Evolutionary conservation across 2,329 filamentous ascomycete genomes (phyloP).

Genomic region (Pseudocercospora macadamiae): DNA sequence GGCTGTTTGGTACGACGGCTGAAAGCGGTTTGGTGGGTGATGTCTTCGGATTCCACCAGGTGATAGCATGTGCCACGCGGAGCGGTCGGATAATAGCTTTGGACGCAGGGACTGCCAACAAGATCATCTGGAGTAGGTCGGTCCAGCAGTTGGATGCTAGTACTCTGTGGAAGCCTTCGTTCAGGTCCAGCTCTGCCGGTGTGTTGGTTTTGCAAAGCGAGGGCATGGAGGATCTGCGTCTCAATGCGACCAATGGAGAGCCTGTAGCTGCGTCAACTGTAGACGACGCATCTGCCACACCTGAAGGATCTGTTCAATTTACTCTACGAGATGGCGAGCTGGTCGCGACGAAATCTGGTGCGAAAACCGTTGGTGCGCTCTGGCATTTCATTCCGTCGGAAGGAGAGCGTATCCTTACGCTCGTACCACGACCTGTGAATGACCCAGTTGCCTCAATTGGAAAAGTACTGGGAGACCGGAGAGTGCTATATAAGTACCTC

Average conservation of each 20-base stretch:
- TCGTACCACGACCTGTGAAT: slow-evolving; percentile 70
- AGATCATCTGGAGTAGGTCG: slow-evolving; percentile 74
- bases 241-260: slow-evolving; percentile 38
- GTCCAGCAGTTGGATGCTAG: slow-evolving; percentile 60
- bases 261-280: slow-evolving; percentile 21
- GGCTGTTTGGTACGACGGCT: slow-evolving; percentile 42
- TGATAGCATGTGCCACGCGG: slow-evolving; percentile 77
- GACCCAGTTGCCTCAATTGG: slow-evolving; percentile 95
- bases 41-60: slow-evolving; percentile 85
- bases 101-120: slow-evolving; percentile 73
- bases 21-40: slow-evolving; percentile 62
- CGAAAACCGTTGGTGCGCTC: slow-evolving; percentile 24
- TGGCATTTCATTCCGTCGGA: slow-evolving; percentile 75
- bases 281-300: slow-evolving; percentile 7
- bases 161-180: slow-evolving; percentile 55
- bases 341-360: slow-evolving; percentile 28
- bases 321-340: slow-evolving; percentile 32
- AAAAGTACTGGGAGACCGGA: slow-evolving; percentile 85
- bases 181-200: slow-evolving; percentile 44
- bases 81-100: slow-evolving; percentile 80
- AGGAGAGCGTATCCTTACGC: slow-evolving; percentile 68
- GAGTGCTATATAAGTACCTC: slow-evolving; percentile 96
- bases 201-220: slow-evolving; percentile 26
- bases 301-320: slow-evolving; percentile 27
- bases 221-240: slow-evolving; percentile 58